Conservation (phyloP, 352 stramenopile genomes). For the Phytophthora macrochlamydospora region DNA sequence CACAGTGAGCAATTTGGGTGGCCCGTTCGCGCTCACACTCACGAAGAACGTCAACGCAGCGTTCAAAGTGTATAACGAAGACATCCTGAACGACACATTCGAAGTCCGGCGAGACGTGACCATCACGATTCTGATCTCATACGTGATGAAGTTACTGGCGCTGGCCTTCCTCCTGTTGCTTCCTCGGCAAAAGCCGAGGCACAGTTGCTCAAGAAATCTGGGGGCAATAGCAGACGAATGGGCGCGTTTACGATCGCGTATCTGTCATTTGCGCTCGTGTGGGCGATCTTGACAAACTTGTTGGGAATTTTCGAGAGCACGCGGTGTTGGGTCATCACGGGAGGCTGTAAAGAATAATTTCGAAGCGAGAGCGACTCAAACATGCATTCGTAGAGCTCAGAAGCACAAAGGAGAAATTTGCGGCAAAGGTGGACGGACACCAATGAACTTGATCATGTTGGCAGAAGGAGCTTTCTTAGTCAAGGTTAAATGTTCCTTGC, state of each 20-base stretch:
- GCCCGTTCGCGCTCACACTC: slow-evolving; percentile 49
- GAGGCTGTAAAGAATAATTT: slow-evolving; percentile 41
- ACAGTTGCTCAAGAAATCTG: slow-evolving; percentile 46
- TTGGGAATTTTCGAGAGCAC: slow-evolving; percentile 56
- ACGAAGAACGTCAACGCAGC: slow-evolving; percentile 57
- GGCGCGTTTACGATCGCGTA: slow-evolving; percentile 47
- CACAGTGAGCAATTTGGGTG: slow-evolving; percentile 54
- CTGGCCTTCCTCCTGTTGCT: slow-evolving; percentile 47
- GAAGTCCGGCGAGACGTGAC: slow-evolving; percentile 59
- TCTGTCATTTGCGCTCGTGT: slow-evolving; percentile 43
- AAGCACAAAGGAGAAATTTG: no score
- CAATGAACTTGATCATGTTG: no score
- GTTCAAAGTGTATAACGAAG: slow-evolving; percentile 53
- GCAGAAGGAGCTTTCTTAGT: no score
- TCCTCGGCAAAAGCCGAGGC: slow-evolving; percentile 52
- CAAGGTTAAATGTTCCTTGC: no score
- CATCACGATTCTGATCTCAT: slow-evolving; percentile 60
- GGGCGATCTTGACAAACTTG: slow-evolving; percentile 53
- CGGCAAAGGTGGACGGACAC: background rate
- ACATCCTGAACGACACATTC: slow-evolving; percentile 49
- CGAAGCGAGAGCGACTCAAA: background rate
- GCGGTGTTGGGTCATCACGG: slow-evolving; percentile 54
- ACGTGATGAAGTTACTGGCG: slow-evolving; percentile 48
- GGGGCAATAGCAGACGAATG: slow-evolving; percentile 46
- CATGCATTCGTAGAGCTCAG: background rate